These are phyloP conservation scores for Globisporangium polare DNA, from an alignment of 352 stramenopile genomes.

Conservation along the genomic window DNA sequence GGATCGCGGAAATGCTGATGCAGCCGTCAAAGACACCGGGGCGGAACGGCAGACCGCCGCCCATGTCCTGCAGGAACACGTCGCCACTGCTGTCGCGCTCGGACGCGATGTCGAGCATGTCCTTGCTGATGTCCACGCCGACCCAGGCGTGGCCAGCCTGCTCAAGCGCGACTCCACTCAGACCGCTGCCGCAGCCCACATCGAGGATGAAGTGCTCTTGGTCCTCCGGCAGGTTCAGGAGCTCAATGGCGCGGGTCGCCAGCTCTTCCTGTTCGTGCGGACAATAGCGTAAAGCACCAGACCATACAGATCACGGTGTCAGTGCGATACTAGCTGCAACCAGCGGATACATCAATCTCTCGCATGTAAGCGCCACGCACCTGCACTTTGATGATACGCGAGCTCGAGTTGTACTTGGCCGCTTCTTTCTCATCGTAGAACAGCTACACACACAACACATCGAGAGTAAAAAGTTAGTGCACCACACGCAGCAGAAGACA, in stretches of 20 bases:
- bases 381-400: constrained; percentile 93
- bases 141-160: constrained; percentile 96
- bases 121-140: constrained; percentile 95
- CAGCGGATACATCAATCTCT: too few species aligned
- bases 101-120: constrained; percentile 99
- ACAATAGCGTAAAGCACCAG: too few species aligned
- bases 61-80: constrained; percentile 96
- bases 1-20: constrained; percentile 99
- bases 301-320: too few species aligned
- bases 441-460: constrained; percentile 38
- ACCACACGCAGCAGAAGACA: not conserved
- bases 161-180: constrained; percentile 92
- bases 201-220: constrained; percentile 93
- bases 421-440: constrained; percentile 93
- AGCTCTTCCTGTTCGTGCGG: constrained; percentile 78
- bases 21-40: constrained; percentile 97
- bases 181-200: constrained; percentile 95
- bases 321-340: too few species aligned
- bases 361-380: constrained; percentile 21
- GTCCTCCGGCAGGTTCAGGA: constrained; percentile 91
- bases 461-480: not conserved
- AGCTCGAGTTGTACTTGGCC: constrained; percentile 91
- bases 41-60: constrained; percentile 96
- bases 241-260: constrained; percentile 95
- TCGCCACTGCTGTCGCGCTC: constrained; percentile 90